Percentiles rank a stretch among this genome's conserved stretches.
Conservation (phyloP, 768 basidiomycete genomes). For the Suillus sp. region DNA sequence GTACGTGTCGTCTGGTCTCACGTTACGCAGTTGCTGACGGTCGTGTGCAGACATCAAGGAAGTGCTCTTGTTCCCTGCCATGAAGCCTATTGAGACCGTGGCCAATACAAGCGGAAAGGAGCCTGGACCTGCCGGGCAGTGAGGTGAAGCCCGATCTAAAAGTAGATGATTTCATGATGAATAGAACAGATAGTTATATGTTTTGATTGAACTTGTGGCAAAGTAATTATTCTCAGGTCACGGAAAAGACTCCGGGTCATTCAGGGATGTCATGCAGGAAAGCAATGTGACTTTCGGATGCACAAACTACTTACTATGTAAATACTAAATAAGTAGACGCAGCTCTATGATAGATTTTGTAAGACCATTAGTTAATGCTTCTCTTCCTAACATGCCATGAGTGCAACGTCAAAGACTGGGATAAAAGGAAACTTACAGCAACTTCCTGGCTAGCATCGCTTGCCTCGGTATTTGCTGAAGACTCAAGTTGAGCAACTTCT, state of each 20-base stretch:
- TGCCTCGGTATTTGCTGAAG: neutral
- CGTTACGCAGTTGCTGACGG: slow-evolving; percentile 14
- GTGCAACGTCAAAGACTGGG: neutral
- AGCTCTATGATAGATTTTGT: slow-evolving; percentile 4
- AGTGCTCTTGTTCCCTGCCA: slow-evolving; percentile 93
- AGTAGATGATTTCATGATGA: neutral
- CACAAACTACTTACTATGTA: slow-evolving; percentile 4
- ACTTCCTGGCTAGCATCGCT: slow-evolving; percentile 1
- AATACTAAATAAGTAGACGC: slow-evolving; percentile 8
- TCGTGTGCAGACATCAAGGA: slow-evolving; percentile 84
- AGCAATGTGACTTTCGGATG: neutral
- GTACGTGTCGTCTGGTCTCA: slow-evolving; percentile 44
- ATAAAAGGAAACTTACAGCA: neutral
- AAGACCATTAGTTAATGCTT: neutral
- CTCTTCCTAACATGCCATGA: slow-evolving; percentile 3
- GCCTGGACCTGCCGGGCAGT: slow-evolving; percentile 31
- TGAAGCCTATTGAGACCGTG: slow-evolving; percentile 77
- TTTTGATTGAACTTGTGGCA: neutral
- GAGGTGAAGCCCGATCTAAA: slow-evolving; percentile 7
- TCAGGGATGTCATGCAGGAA: slow-evolving; percentile 2
- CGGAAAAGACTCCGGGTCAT: neutral
- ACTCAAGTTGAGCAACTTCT: neutral
- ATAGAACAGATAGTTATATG: slow-evolving; percentile 1
- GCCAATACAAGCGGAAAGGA: slow-evolving; percentile 37
- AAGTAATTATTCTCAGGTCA: neutral